phyloP scores from a whole-genome alignment of 306 rosid genomes.

The Medicago truncatula region MtrunA17r5.0-ANR NC_053045.1:31474001-31474500 shows the following conservation, averaged over 20 bases:
- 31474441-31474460: conserved; percentile 84
- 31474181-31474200: conserved; percentile 56
- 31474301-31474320: conserved; percentile 63
- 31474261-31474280: conserved; percentile 39
- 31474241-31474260: conserved; percentile 44
- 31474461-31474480: conserved; percentile 66
- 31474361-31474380: background rate
- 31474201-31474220: conserved; percentile 60
- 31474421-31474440: conserved; percentile 77
- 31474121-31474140: conserved; percentile 70
- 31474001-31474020: background rate
- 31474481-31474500: conserved; percentile 82
- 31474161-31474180: conserved; percentile 26
- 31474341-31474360: background rate
- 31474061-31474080: background rate
- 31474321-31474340: conserved; percentile 19
- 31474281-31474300: conserved; percentile 56
- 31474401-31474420: conserved; percentile 65
- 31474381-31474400: conserved; percentile 47
- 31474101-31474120: conserved; percentile 32
- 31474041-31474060: no score
- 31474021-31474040: background rate
- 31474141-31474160: conserved; percentile 47
- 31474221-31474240: conserved; percentile 41
- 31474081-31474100: conserved; percentile 10